Evolutionary conservation across 1,284 basidiomycete genomes (phyloP).

Genomic region (Cystobasidiaceae sp.): DNA sequence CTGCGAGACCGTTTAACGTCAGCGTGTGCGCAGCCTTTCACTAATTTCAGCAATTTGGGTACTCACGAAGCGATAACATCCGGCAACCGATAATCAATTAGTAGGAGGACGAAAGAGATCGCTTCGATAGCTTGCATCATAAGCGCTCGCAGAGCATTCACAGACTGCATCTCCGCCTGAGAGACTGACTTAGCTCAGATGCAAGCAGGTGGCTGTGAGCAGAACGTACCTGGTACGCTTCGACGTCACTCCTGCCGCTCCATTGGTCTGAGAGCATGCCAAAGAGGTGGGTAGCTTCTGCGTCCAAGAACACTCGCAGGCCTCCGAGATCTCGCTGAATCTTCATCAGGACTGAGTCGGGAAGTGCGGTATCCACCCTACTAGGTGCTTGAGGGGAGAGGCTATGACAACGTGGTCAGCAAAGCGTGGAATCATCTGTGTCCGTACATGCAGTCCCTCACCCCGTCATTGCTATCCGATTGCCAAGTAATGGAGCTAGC

Average conservation of each 20-base stretch:
- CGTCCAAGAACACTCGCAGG: constrained; percentile 64
- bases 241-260: constrained; percentile 16
- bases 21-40: constrained; percentile 20
- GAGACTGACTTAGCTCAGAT: constrained; percentile 42
- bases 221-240: background rate
- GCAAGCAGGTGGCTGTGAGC: background rate
- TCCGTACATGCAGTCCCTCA: no score
- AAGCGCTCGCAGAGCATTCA: constrained; percentile 65
- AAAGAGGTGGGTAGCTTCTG: constrained; percentile 40
- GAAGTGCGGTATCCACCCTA: constrained; percentile 53
- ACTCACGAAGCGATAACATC: constrained; percentile 73
- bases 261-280: constrained; percentile 8
- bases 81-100: constrained; percentile 85
- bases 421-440: no score
- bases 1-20: constrained; percentile 51
- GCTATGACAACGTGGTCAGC: background rate
- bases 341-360: constrained; percentile 60
- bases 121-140: constrained; percentile 81
- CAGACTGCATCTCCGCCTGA: constrained; percentile 73
- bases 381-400: constrained; percentile 17
- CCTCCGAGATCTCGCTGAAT: constrained; percentile 73
- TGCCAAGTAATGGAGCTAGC: constrained; percentile 80
- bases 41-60: constrained; percentile 34
- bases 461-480: constrained; percentile 63
- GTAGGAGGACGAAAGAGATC: constrained; percentile 82